Evolutionary conservation across 768 basidiomycete genomes (phyloP).

Genomic region (Hemileccinum impolitum): DNA sequence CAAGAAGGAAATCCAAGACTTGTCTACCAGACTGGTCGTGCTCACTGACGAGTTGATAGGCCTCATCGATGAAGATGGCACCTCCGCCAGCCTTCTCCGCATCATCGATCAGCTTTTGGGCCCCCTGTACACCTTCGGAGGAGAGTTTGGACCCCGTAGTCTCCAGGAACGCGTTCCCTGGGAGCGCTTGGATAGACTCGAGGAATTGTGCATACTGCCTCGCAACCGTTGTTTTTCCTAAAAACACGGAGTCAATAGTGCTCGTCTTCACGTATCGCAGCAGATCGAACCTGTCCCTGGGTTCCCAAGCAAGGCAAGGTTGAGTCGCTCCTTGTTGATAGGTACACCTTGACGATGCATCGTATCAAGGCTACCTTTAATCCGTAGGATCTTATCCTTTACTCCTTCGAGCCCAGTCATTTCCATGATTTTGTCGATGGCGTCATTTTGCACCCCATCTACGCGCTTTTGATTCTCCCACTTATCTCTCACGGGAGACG

Average conservation of each 20-base stretch:
- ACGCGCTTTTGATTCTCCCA: slow-evolving; percentile 59
- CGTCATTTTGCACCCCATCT: slow-evolving; percentile 47
- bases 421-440: slow-evolving; percentile 65
- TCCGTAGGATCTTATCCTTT: slow-evolving; percentile 54
- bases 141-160: slow-evolving; percentile 62
- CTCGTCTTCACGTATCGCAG: neutral
- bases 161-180: slow-evolving; percentile 54
- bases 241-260: neutral
- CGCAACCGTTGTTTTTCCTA: slow-evolving; percentile 72
- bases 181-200: slow-evolving; percentile 50
- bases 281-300: slow-evolving; percentile 61
- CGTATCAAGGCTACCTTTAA: slow-evolving; percentile 57
- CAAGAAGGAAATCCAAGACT: slow-evolving; percentile 68
- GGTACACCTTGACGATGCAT: slow-evolving; percentile 51
- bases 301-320: slow-evolving; percentile 63
- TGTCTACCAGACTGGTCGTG: slow-evolving; percentile 49
- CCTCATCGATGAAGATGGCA: slow-evolving; percentile 69
- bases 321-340: slow-evolving; percentile 55
- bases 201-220: slow-evolving; percentile 64
- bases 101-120: slow-evolving; percentile 50
- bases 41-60: slow-evolving; percentile 59
- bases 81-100: slow-evolving; percentile 58
- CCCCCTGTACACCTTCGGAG: slow-evolving; percentile 52
- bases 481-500: slow-evolving; percentile 40
- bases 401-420: slow-evolving; percentile 70